Percentiles rank a stretch among this genome's conserved stretches.
Evolutionary conservation across 805 yeast species (phyloP).

Genomic region (Candida berthetii): DNA sequence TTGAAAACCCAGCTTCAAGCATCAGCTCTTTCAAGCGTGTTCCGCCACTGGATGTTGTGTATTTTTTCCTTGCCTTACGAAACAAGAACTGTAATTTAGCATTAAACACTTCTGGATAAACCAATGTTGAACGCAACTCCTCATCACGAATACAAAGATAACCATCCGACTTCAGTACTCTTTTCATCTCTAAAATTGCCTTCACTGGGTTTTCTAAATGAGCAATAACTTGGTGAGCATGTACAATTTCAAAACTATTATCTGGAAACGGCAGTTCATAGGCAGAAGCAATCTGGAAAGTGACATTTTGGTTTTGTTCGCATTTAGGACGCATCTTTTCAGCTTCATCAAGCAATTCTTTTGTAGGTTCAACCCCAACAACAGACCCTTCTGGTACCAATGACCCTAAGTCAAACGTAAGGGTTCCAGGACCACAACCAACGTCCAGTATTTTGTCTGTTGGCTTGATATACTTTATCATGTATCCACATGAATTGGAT

Average conservation of each 20-base stretch:
- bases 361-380: slow-evolving; percentile 27
- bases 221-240: slow-evolving; percentile 31
- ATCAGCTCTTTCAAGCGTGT: not conserved
- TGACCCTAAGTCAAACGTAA: slow-evolving; percentile 27
- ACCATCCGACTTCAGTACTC: slow-evolving; percentile 30
- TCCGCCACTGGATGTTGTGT: not conserved
- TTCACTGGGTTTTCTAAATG: slow-evolving; percentile 27
- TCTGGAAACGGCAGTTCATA: slow-evolving; percentile 27
- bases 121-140: slow-evolving; percentile 16
- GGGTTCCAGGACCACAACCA: slow-evolving; percentile 38
- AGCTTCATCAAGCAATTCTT: slow-evolving; percentile 24
- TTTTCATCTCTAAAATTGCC: slow-evolving; percentile 28
- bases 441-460: slow-evolving; percentile 29
- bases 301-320: not conserved
- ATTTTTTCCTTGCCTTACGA: not conserved
- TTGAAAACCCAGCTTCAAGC: not conserved
- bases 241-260: slow-evolving; percentile 31
- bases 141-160: slow-evolving; percentile 27
- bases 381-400: slow-evolving; percentile 18
- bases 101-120: slow-evolving; percentile 16
- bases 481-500: slow-evolving; percentile 20
- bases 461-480: slow-evolving; percentile 23
- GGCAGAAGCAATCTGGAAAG: slow-evolving; percentile 21
- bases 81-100: not conserved
- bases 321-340: not conserved